Base-by-base conservation (phyloP, 305 asterid species). In the Solanum hybrid region DNA sequence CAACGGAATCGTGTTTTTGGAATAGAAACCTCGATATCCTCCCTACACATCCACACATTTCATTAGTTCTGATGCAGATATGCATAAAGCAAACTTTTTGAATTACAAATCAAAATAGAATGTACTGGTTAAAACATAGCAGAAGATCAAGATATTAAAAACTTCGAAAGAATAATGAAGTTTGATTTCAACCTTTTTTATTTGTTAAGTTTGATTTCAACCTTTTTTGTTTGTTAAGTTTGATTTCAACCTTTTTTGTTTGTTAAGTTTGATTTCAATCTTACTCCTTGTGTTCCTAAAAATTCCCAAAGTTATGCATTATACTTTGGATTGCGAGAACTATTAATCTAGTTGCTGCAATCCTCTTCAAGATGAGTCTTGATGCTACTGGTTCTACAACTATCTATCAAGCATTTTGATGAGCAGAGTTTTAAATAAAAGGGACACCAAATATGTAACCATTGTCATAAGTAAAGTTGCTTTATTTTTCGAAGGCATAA, bases 11-110 rank as follows among this genome's bases (percentile, higher is more conserved):
- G 95, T 94, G 92, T 97, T 97, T 88, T 93, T 95, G n/a, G 99
- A 92, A 90, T 96, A 97, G 92, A 97, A 97, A 9, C 99, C 99
- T 11, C 95, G 91, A 71, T 93, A 97, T 88, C 99, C 99, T 88
- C 98, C 99, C 99, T 97, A 75, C 88, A 92, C 71, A 89, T 90
- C 24, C 74, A 90, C 79, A 33, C 71, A 79, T 71, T 37, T 78
- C 71, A 33, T 93, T 89, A 92, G 89, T 74, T n/a, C 37, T 33
- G 71, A 74, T 28, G 69, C 28, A 74, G 73, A 87, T 29, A 87
- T 18, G 73, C 42, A 87, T 11, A 57, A 61, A 57, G n/a, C 76
- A 57, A 57, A 22, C 6, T 31, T 31, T 85, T 57, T 4, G 33
- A 84, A 31, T 84, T 29, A 84, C 4, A 2, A 84, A 20, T 20